phyloP scores from a whole-genome alignment of 176 grass and related monocot genomes.

The Triticum timopheevii region DNA sequence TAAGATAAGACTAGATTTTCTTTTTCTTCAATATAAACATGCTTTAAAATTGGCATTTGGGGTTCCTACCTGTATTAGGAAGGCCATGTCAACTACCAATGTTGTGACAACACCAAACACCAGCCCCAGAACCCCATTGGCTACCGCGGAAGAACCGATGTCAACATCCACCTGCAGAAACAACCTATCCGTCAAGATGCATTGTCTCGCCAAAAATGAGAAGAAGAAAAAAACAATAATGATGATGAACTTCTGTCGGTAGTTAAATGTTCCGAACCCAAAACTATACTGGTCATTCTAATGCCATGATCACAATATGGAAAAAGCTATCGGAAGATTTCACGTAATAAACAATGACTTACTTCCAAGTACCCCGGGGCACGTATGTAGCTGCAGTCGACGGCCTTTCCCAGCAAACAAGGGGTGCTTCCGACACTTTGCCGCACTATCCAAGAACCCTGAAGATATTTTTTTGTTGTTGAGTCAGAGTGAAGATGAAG shows the following conservation, averaged over 20 bases:
- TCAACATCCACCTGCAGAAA: constrained; percentile 79
- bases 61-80: constrained; percentile 75
- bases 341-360: constrained; percentile 28
- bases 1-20: background rate
- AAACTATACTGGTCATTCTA: background rate
- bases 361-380: constrained; percentile 77
- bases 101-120: constrained; percentile 81
- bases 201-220: background rate
- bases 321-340: background rate
- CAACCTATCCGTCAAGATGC: background rate
- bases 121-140: constrained; percentile 90
- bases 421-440: constrained; percentile 88
- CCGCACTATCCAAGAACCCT: constrained; percentile 98
- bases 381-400: constrained; percentile 84
- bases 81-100: constrained; percentile 93
- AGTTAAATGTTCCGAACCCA: background rate
- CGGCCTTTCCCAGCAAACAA: constrained; percentile 89
- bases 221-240: background rate
- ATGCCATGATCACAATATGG: too few species aligned
- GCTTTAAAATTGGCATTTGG: background rate
- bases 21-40: background rate
- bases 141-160: constrained; percentile 90
- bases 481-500: background rate
- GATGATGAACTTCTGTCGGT: background rate
- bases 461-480: background rate